Base-by-base conservation (phyloP, 1,284 basidiomycete genomes). In the Singerocomus rubriflavus region DNA sequence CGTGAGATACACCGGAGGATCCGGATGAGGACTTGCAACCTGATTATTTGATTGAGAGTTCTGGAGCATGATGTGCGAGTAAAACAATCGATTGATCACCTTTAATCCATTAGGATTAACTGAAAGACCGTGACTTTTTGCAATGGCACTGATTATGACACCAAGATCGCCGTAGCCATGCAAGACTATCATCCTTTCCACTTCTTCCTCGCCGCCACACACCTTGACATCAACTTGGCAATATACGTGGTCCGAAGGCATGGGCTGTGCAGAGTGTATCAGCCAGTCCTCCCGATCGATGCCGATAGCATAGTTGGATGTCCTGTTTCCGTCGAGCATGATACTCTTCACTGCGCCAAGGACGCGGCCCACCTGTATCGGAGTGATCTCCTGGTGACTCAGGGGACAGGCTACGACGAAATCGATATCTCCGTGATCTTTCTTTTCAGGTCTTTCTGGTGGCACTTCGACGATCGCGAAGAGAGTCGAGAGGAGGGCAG, bases 111-210 rank as follows among this genome's bases (percentile, higher is more conserved):
- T 73, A 29, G 66, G 66, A 8, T 78, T 77, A 1, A 84, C 62
- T 1, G 67, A 63, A 6, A 87, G 57, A 1, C 82, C 81, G 37
- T 70, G 69, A 43, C 76, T 77, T 38, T 73, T 71, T 5, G 73
- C 76, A 13, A 86, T 63, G 6, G 81, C 59, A 12, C 78, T 77
- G 42, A 88, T 63, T 17, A 88, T 83, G 78, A 86, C 84, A 0
- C 81, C 80, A 6, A 86, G 67, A 57, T 87, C 85, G 3, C 85
- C 85, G 57, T 85, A 87, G 3, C 77, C 76, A 51, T 81, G 74
- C 59, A 79, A 78, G 63, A 84, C 77, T 10, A 73, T 57, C 16
- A 78, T 63, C 16, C 79, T 69, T 29, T 80, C 71, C 62, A 68
- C 78, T 57, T 79, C 78, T 17, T 67, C 71, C 55, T 69, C 64